These are phyloP conservation scores for Biscogniauxia marginata DNA, from an alignment of 2,329 filamentous ascomycete genomes.

Conservation along the genomic window DNA sequence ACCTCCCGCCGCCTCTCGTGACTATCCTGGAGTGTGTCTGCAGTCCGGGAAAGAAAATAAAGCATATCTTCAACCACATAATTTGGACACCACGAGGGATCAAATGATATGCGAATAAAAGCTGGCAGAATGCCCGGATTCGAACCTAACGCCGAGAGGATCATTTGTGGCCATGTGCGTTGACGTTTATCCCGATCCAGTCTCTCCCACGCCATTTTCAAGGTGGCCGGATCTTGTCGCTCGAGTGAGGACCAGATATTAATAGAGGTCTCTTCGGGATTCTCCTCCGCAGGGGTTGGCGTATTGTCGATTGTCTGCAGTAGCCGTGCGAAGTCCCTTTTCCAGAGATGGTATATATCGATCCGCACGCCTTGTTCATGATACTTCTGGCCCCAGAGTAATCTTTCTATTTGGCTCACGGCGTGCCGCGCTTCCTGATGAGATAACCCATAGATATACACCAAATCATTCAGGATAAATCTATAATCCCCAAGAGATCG, in stretches of 20 bases:
- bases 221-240: constrained; percentile 7
- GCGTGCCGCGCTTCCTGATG: constrained; percentile 23
- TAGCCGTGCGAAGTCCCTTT: constrained; percentile 18
- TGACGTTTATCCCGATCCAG: constrained; percentile 20
- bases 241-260: background rate
- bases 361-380: constrained; percentile 15
- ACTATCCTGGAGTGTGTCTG: background rate
- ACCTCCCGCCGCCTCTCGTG: constrained; percentile 7
- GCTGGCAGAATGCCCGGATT: constrained; percentile 16
- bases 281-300: background rate
- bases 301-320: background rate
- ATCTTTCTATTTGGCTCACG: constrained; percentile 25
- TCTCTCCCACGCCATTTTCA: constrained; percentile 27
- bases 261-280: background rate
- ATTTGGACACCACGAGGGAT: constrained; percentile 27
- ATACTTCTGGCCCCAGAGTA: constrained; percentile 16
- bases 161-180: constrained; percentile 26
- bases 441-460: constrained; percentile 20
- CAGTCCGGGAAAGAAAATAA: constrained; percentile 21
- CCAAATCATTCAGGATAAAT: constrained; percentile 17
- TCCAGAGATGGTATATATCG: constrained; percentile 29
- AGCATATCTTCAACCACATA: constrained; percentile 32
- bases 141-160: constrained; percentile 20
- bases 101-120: constrained; percentile 27
- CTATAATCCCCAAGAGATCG: constrained; percentile 12